These are phyloP conservation scores for Zoysia japonica DNA, from an alignment of 176 grass and related monocot species.

Conservation along the genomic window DNA sequence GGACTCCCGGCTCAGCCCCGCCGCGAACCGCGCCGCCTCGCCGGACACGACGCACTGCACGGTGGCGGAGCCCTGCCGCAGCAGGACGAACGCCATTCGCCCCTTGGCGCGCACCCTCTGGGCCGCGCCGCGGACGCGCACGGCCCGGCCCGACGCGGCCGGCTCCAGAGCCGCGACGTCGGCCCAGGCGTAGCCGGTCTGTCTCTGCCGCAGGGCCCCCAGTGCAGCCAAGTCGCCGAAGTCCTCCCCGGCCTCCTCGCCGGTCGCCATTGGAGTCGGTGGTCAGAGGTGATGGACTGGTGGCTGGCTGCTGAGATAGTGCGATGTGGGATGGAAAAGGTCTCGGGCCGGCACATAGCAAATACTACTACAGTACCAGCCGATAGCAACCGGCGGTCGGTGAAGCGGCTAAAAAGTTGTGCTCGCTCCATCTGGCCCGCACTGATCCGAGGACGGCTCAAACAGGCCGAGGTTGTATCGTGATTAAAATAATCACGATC, in stretches of 20 bases:
- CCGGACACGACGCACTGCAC: slow-evolving; percentile 65
- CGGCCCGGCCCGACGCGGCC: slow-evolving; percentile 29
- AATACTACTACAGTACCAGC: too few species aligned
- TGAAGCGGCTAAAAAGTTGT: too few species aligned
- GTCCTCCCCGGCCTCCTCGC: background rate
- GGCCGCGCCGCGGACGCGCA: slow-evolving; percentile 54
- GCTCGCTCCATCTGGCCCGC: background rate
- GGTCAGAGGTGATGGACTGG: too few species aligned
- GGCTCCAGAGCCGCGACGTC: slow-evolving; percentile 41
- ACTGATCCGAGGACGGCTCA: background rate
- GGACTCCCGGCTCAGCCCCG: slow-evolving; percentile 63
- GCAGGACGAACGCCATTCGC: slow-evolving; percentile 60
- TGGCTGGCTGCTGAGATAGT: too few species aligned
- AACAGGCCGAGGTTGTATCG: background rate
- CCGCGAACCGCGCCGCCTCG: slow-evolving; percentile 63
- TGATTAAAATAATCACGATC: background rate
- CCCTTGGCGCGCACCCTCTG: slow-evolving; percentile 55
- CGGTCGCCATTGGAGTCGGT: slow-evolving; percentile 22
- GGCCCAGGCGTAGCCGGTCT: slow-evolving; percentile 44
- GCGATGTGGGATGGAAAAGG: too few species aligned
- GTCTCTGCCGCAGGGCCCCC: background rate
- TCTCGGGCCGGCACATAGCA: too few species aligned
- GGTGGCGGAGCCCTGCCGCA: slow-evolving; percentile 53
- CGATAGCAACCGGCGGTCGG: too few species aligned
- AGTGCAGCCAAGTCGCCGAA: background rate